phyloP scores from a whole-genome alignment of 495 filamentous ascomycete species.

The Penicillium canescens region DNA sequence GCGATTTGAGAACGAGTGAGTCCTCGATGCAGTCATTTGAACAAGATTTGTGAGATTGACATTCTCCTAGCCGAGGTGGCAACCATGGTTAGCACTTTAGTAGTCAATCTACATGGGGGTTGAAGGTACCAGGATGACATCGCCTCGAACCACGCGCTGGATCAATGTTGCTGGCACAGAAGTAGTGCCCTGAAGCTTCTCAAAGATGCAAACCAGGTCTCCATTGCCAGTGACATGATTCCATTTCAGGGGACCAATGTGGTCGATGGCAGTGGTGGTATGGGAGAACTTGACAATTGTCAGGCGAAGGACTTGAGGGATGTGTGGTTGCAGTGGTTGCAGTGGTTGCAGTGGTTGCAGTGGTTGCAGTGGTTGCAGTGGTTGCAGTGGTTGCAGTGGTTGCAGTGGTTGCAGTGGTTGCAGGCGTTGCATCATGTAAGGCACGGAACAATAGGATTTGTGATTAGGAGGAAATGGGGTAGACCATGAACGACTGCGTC shows the following conservation, averaged over 20 bases:
- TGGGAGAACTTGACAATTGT: constrained; percentile 45
- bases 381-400: not conserved
- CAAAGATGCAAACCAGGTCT: constrained; percentile 31
- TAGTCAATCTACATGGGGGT: not conserved
- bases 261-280: constrained; percentile 31
- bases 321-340: not conserved
- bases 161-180: constrained; percentile 12
- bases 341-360: not conserved
- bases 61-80: constrained; percentile 29
- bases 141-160: constrained; percentile 27
- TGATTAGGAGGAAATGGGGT: no score
- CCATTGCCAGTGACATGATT: constrained; percentile 37
- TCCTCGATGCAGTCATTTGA: constrained; percentile 17
- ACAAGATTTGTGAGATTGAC: constrained; percentile 32
- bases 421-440: no score
- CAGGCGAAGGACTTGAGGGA: constrained; percentile 24
- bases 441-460: no score
- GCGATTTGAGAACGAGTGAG: constrained; percentile 2
- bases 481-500: no score
- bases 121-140: constrained; percentile 29
- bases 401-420: not conserved
- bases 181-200: constrained; percentile 10
- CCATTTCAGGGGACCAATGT: constrained; percentile 39
- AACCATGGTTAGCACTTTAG: not conserved
- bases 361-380: not conserved